Evolutionary conservation across 1,284 basidiomycete genomes (phyloP).

Genomic region (Sanghuangporus sanghuang): DNA sequence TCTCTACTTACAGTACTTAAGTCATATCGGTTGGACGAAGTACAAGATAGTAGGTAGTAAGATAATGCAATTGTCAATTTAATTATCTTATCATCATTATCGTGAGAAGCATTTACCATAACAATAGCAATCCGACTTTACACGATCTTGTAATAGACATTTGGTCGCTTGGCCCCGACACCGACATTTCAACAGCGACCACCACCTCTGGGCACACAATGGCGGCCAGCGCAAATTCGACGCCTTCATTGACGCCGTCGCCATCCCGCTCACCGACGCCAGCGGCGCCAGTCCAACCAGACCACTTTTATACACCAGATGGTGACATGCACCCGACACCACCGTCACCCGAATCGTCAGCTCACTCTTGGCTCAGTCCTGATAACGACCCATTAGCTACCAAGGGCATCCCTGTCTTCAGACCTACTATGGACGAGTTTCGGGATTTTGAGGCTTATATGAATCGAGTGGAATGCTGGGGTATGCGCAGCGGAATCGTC

Average conservation of each 20-base stretch:
- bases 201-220: not conserved
- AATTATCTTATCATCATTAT: too few species aligned
- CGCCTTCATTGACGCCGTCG: constrained; percentile 17
- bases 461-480: constrained; percentile 83
- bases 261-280: constrained; percentile 17
- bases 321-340: constrained; percentile 35
- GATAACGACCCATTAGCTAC: constrained; percentile 80
- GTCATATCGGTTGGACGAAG: too few species aligned
- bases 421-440: constrained; percentile 86
- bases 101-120: too few species aligned
- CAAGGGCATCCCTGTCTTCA: constrained; percentile 92
- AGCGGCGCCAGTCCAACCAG: constrained; percentile 52
- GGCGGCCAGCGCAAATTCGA: constrained; percentile 2
- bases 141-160: too few species aligned
- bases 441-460: constrained; percentile 86
- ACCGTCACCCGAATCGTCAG: constrained; percentile 53
- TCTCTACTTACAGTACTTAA: too few species aligned
- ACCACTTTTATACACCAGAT: constrained; percentile 70
- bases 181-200: not conserved
- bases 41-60: too few species aligned
- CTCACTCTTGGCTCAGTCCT: constrained; percentile 65
- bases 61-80: too few species aligned
- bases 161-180: too few species aligned
- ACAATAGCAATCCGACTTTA: too few species aligned
- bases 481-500: constrained; percentile 82